Evolutionary conservation across 2,329 filamentous ascomycete genomes (phyloP), one percentile per base, ranked within the genome.

Genomic region (Xylariales sp.): DNA sequence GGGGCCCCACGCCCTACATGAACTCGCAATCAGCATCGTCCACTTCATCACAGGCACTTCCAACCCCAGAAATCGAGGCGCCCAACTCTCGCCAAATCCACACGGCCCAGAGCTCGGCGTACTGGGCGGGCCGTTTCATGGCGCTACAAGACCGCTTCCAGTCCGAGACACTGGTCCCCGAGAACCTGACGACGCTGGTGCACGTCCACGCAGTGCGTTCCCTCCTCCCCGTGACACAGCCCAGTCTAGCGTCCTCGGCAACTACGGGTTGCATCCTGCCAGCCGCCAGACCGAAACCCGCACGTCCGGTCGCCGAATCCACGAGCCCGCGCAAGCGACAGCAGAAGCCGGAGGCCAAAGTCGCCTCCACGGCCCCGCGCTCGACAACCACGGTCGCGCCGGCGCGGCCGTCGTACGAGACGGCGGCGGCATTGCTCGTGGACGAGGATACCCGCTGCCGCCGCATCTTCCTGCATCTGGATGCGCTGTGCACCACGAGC

Each of bases 71-170:
- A 32, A 54, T 32, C 12, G 59, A 46, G 10, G 39, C 39, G 28
- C 12, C 55, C 39, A 72, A 77, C 43, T 70, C 74, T n/a, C 73
- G 70, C 34, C 65, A 78, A 30, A 76, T 88, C 14, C 75, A 75
- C 58, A 78, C 75, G 0, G 81, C 84, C 1, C 83, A 86, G 72
- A 78, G 82, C 5, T 82, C 83, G 1, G 77, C 81, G 2, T 91
- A 89, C 76, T 91, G 89, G 89, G 81, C 83, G 10, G 89, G 89
- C 18, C 86, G 89, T 46, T 90, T 90, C 74, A 79, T 83, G 58
- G 79, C 86, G 1, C 77, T 90, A 0, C 81, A 85, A 58, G 88
- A 91, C 77, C 83, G 81, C n/a, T 83, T 85, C 69, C 81, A 80
- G 62, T 82, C 79, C 65, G 83, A 86, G 70, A 72, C 75, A 30